Evolutionary conservation across 2,329 filamentous ascomycete species (phyloP).

Genomic region (Phyllosticta ampelicida): DNA sequence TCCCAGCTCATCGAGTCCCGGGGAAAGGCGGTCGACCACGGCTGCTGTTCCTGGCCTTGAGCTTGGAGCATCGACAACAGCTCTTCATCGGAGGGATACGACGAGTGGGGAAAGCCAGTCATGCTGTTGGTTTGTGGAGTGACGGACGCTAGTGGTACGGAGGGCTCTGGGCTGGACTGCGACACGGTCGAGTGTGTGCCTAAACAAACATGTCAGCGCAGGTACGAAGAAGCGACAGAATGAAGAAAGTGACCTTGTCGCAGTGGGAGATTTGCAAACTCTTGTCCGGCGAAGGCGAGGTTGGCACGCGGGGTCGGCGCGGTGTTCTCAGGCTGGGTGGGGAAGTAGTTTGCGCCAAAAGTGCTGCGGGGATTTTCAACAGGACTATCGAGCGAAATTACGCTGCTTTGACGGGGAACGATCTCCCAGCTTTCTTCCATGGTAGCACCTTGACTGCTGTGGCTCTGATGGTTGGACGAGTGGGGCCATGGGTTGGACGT

Average conservation of each 20-base stretch:
- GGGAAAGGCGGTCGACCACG: constrained; percentile 3
- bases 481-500: constrained; percentile 1
- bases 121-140: neutral
- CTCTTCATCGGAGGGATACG: neutral
- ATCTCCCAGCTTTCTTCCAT: constrained; percentile 10
- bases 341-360: constrained; percentile 4
- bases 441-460: constrained; percentile 3
- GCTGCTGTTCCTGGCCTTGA: neutral
- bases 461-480: neutral
- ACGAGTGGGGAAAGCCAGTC: neutral
- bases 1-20: constrained; percentile 6
- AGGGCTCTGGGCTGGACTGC: neutral
- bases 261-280: neutral
- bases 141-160: neutral
- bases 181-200: neutral
- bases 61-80: neutral
- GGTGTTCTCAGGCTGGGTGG: neutral
- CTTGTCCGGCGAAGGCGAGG: neutral
- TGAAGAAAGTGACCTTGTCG: neutral
- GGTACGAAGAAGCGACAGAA: neutral
- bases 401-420: constrained; percentile 5
- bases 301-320: neutral
- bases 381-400: constrained; percentile 7
- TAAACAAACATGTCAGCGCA: neutral
- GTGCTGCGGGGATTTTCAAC: constrained; percentile 4